phyloP scores from a whole-genome alignment of 371 early-diverging fungal genomes.

The Mucor piriformis region DNA sequence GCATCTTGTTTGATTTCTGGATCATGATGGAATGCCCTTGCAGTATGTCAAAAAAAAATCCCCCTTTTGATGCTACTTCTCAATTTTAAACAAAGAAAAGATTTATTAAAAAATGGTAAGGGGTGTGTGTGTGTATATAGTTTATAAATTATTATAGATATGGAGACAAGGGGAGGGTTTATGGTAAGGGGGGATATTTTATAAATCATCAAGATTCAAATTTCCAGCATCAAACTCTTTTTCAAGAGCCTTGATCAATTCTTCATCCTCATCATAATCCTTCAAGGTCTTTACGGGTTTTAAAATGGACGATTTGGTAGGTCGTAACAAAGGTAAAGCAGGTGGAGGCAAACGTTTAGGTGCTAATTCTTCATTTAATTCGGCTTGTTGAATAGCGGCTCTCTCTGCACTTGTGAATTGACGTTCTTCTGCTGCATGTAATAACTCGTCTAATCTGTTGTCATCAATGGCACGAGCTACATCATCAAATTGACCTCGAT shows the following conservation, averaged over 20 bases:
- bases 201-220: conserved; percentile 32
- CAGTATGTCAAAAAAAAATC: too few species aligned
- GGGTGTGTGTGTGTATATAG: not conserved
- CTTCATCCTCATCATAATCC: conserved; percentile 48
- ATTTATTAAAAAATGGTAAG: not conserved
- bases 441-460: conserved; percentile 16
- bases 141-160: not conserved
- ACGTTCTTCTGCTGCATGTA: conserved; percentile 38
- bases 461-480: conserved; percentile 31
- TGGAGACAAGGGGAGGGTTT: not conserved
- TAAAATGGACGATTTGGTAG: conserved; percentile 17
- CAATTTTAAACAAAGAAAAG: too few species aligned
- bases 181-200: not conserved
- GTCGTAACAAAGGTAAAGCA: conserved; percentile 29
- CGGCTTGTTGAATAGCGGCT: conserved; percentile 37
- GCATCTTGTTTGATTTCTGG: too few species aligned
- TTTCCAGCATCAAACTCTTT: conserved; percentile 41
- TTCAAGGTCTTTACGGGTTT: conserved; percentile 35
- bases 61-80: too few species aligned
- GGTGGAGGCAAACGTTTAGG: conserved; percentile 13
- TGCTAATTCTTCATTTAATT: conserved; percentile 31
- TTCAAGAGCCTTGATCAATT: conserved; percentile 39
- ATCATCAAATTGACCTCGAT: conserved; percentile 41
- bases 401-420: conserved; percentile 35
- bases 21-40: too few species aligned